A percentile compares a stretch with the other conserved stretches of the same genome.
These are phyloP conservation scores for Chaetomium globosum DNA, from an alignment of 2,329 filamentous ascomycete species.

Conservation along the genomic window DNA sequence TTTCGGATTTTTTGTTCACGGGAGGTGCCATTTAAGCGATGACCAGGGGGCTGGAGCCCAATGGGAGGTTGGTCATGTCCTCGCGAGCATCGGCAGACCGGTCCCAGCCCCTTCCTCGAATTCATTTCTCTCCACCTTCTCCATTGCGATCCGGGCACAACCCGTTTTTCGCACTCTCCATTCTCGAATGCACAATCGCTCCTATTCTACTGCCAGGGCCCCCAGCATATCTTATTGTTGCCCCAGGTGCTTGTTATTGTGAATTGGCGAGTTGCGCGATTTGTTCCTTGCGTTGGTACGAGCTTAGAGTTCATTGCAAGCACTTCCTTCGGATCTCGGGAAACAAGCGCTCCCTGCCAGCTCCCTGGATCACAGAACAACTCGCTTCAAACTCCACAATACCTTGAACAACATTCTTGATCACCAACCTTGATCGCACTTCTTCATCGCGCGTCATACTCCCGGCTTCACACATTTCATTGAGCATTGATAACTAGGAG, in stretches of 20 bases:
- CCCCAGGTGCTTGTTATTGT: slow-evolving; percentile 20
- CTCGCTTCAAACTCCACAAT: slow-evolving; percentile 4
- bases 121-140: slow-evolving; percentile 29
- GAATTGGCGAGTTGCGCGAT: slow-evolving; percentile 27
- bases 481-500: background rate
- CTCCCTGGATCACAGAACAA: slow-evolving; percentile 10
- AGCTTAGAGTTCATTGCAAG: background rate
- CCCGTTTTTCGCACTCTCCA: slow-evolving; percentile 16
- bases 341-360: slow-evolving; percentile 1
- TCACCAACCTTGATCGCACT: background rate
- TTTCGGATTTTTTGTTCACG: too few species aligned
- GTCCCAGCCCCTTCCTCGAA: slow-evolving; percentile 35
- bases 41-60: slow-evolving; percentile 27
- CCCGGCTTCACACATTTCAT: background rate
- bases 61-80: slow-evolving; percentile 32
- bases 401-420: background rate
- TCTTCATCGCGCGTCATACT: slow-evolving; percentile 4
- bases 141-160: slow-evolving; percentile 19
- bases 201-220: slow-evolving; percentile 8
- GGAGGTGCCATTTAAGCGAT: slow-evolving; percentile 19
- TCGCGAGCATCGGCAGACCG: slow-evolving; percentile 29
- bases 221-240: slow-evolving; percentile 29
- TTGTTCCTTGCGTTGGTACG: slow-evolving; percentile 22
- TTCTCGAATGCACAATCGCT: slow-evolving; percentile 7
- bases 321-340: background rate